Evolutionary conservation across 495 filamentous ascomycete species (phyloP), one percentile per base, ranked within the genome.

Genomic region (Aspergillus coremiiformis): DNA sequence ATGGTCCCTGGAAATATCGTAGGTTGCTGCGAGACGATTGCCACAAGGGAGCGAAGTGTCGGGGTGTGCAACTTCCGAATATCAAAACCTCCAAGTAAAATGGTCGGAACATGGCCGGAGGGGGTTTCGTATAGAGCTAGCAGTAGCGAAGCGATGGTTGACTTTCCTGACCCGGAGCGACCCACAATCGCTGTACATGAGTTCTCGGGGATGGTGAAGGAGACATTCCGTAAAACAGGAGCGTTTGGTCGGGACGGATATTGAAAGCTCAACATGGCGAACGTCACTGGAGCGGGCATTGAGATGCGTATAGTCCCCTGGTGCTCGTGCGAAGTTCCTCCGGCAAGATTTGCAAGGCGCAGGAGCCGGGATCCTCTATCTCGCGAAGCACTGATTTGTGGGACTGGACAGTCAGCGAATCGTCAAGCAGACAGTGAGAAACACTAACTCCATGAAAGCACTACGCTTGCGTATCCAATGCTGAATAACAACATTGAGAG

Each of bases 401-500:
- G 90, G 19, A 96, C 72, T 80, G 43, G 12, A 64, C 10, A 68
- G 50, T 22, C 23, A 22, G 20, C 17, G 37, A 20, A 24, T 3
- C 17, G 21, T 7, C 19, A 32, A 37, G 44, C 10, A 1, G 19
- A 26, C 11, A 7, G 2, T 26, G 15, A 4, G 20, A 15, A 43
- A 22, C 20, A 62, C 74, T 52, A 57, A 80, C 78, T 79, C 64
- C 83, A 84, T 14, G 77, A 77, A 20, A 90, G 63, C 33, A 91
- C 81, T 19, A 72, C 76, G 23, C 79, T 82, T 7, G 83, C 81
- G 15, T 84, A 88, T n/a, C 81, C 77, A 17, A 92, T 72, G 50
- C 86, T 84, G 63, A 96, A 87, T 14, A 96, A 76, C 10, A 98
- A 76, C 49, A 95, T 76, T n/a, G 87, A 86, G 49, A 93, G 82